Evolutionary conservation across 306 rosid species (phyloP).

Genomic region (Glycine latifolia): DNA sequence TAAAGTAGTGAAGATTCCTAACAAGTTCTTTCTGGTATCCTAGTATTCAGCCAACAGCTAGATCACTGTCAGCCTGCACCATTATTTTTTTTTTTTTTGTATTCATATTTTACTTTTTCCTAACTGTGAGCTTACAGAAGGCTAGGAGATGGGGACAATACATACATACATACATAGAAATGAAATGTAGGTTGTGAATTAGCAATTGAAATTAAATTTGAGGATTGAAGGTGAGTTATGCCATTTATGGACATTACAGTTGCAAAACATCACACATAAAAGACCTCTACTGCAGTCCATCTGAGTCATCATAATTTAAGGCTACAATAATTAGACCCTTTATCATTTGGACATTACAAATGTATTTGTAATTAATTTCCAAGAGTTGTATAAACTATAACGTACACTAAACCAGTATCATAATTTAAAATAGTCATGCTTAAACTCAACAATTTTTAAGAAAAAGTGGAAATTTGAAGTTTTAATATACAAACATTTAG

Average conservation of each 20-base stretch:
- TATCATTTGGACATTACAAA: too few relatives aligned
- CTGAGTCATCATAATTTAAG: too few relatives aligned
- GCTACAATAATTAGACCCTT: too few relatives aligned
- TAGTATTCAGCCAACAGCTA: background rate
- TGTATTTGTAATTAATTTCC: background rate
- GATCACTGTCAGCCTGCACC: constrained; percentile 7
- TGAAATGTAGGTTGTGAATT: background rate
- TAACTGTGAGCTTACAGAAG: constrained; percentile 36
- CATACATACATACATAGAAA: constrained; percentile 7
- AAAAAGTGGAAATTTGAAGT: background rate
- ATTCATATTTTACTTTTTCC: constrained; percentile 4
- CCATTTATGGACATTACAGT: constrained; percentile 18
- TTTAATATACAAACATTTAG: too few relatives aligned
- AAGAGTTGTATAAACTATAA: constrained; percentile 9
- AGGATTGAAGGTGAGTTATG: constrained; percentile 15
- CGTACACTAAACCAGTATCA: constrained; percentile 1
- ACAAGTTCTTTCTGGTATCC: background rate
- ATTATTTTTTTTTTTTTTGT: background rate
- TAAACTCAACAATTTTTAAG: constrained; percentile 13
- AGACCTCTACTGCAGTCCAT: background rate
- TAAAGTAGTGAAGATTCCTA: too few relatives aligned
- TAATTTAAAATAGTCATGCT: constrained; percentile 2
- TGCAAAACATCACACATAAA: constrained; percentile 17
- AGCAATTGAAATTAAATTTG: constrained; percentile 19
- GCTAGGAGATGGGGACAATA: constrained; percentile 15